These are phyloP conservation scores for Phytophthora rubi DNA, from an alignment of 352 stramenopile genomes.

Conservation along the genomic window DNA sequence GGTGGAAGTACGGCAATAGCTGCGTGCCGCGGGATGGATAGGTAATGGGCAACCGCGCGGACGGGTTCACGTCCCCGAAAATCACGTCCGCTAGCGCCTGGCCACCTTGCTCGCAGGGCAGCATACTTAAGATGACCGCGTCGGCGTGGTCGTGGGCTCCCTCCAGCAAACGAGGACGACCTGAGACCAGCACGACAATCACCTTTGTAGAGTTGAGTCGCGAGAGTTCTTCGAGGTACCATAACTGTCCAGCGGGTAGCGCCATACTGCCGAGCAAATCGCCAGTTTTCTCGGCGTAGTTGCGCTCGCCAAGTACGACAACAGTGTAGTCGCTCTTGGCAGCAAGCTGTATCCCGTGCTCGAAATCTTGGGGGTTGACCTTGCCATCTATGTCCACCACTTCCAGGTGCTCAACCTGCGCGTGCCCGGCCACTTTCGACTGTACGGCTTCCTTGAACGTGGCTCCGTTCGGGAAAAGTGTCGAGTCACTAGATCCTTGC, in stretches of 20 bases:
- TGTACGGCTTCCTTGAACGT: slow-evolving; percentile 63
- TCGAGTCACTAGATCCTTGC: slow-evolving; percentile 66
- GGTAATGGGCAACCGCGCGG: slow-evolving; percentile 79
- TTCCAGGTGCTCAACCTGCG: slow-evolving; percentile 43
- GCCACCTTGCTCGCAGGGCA: slow-evolving; percentile 84
- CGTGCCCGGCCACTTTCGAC: slow-evolving; percentile 10
- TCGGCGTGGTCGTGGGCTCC: slow-evolving; percentile 48
- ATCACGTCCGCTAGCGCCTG: slow-evolving; percentile 73
- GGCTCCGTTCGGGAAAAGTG: slow-evolving; percentile 64
- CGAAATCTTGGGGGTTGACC: slow-evolving; percentile 42
- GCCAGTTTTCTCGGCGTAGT: slow-evolving; percentile 86
- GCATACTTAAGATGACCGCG: slow-evolving; percentile 72
- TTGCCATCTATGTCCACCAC: slow-evolving; percentile 62
- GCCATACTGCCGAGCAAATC: slow-evolving; percentile 66
- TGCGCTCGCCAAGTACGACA: slow-evolving; percentile 71
- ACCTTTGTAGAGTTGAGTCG: slow-evolving; percentile 67
- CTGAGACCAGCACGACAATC: slow-evolving; percentile 72
- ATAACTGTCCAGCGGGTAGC: slow-evolving; percentile 61
- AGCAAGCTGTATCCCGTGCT: slow-evolving; percentile 49
- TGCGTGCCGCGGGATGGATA: slow-evolving; percentile 60
- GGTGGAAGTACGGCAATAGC: slow-evolving; percentile 74
- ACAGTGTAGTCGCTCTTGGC: slow-evolving; percentile 73
- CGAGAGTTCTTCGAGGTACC: slow-evolving; percentile 67
- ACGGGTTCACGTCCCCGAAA: slow-evolving; percentile 74
- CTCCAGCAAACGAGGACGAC: slow-evolving; percentile 65